Evolutionary conservation across 2,329 filamentous ascomycete species (phyloP), one percentile per base, ranked within the genome.

Genomic region (Penicillium expansum): DNA sequence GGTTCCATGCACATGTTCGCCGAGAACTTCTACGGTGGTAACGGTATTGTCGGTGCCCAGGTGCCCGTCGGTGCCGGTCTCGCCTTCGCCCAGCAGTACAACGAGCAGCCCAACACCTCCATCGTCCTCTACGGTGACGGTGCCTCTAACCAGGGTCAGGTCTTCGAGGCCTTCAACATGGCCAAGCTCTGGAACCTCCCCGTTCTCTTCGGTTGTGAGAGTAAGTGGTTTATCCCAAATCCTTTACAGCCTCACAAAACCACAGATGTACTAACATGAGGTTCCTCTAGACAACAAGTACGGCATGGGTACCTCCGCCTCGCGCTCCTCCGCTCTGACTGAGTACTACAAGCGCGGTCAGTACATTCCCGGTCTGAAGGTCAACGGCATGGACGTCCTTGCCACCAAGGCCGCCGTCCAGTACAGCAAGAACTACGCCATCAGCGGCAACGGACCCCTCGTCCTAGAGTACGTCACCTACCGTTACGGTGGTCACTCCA

Each of bases 281-380:
- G 18, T 20, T 43, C 24, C 11, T 32, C 14, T 29, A 52, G 92
- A 99, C 86, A 99, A 99, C 89, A 99, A 99, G 82, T 99, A 99
- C 77, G 94, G 94, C 78, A 99, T 99, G 94, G 94, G 94, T 80
- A 99, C 94, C 63, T 90, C 94, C 60, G 93, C 94, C 67, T 88
- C 89, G 79, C 92, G 94, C 71, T 92, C 94, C 60, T 93, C 94
- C 59, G 94, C 94, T 70, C 81, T 97, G 75, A 97, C 94, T 77
- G 94, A 99, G 79, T 99, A 99, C 88, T 97, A 99, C 87, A 97
- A 97, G 88, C 93, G 94, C 80, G 94, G 94, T 67, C 94, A 99
- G 82, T 99, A 97, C 84, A 99, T 99, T 68, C 93, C 94, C 57
- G 94, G 94, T 82, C 86, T 99, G 71, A 99, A 99, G 86, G 91